Percentiles rank a stretch among this genome's conserved stretches.
Evolutionary conservation across 1,284 basidiomycete genomes (phyloP).

Genomic region (Wallemia hederae): DNA sequence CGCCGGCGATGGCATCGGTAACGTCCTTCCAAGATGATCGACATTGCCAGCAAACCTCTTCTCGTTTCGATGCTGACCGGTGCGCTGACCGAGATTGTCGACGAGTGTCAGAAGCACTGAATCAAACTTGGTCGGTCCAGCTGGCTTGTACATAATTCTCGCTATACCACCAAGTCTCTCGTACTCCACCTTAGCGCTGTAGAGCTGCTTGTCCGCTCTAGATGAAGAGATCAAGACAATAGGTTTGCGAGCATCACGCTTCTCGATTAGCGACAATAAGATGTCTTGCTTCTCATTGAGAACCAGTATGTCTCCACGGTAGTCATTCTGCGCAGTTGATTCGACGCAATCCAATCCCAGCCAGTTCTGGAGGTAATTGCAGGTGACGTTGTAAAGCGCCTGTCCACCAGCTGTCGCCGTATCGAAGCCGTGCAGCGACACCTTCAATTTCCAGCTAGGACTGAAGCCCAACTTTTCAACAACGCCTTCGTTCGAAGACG

Average conservation of each 20-base stretch:
- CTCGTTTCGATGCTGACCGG: constrained; percentile 5
- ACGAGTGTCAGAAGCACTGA: constrained; percentile 38
- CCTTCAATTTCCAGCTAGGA: constrained; percentile 19
- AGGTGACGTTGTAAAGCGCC: constrained; percentile 32
- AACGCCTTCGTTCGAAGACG: constrained; percentile 19
- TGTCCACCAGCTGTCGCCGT: constrained; percentile 33
- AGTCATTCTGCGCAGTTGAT: constrained; percentile 12
- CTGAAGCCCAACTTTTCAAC: constrained; percentile 22
- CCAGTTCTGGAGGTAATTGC: constrained; percentile 36
- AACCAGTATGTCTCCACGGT: constrained; percentile 42
- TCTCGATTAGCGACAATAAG: constrained; percentile 28
- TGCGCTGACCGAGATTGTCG: constrained; percentile 22
- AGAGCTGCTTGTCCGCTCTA: constrained; percentile 29
- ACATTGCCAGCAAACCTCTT: constrained; percentile 9
- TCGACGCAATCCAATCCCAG: constrained; percentile 39
- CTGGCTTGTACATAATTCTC: constrained; percentile 61
- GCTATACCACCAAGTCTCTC: constrained; percentile 61
- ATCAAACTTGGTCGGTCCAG: constrained; percentile 47
- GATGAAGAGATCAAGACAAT: constrained; percentile 43
- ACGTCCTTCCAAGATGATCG: constrained; percentile 7
- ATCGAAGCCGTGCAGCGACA: constrained; percentile 49
- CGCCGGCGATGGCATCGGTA: constrained; percentile 1
- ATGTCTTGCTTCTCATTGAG: constrained; percentile 46
- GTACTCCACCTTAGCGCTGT: constrained; percentile 31
- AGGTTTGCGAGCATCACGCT: constrained; percentile 28